Conservation (phyloP, 176 grass and related monocot genomes). For the Carex pumila region DNA sequence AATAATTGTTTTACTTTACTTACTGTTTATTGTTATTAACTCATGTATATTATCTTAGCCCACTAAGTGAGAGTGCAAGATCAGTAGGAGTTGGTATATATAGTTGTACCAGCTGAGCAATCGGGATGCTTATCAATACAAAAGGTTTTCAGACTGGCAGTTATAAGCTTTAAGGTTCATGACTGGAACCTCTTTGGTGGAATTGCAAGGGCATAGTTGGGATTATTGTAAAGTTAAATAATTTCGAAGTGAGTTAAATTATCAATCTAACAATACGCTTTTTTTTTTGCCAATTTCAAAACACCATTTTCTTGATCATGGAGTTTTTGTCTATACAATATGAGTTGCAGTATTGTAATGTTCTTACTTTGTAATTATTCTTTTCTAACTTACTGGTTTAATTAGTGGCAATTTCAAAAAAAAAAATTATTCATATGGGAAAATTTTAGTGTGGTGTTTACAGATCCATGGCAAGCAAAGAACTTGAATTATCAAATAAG, state of each 20-base stretch:
- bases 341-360: too few species aligned
- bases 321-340: not conserved
- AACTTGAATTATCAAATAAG: too few species aligned
- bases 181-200: slow-evolving; percentile 77
- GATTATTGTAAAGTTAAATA: not conserved
- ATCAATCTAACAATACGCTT: not conserved
- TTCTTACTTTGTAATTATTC: too few species aligned
- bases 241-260: not conserved
- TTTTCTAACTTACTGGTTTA: too few species aligned
- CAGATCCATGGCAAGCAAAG: too few species aligned
- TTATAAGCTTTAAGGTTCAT: slow-evolving; percentile 67
- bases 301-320: not conserved
- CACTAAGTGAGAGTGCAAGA: slow-evolving; percentile 21
- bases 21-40: not conserved
- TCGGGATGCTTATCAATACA: slow-evolving; percentile 66
- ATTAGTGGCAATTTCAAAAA: too few species aligned
- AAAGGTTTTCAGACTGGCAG: slow-evolving; percentile 63
- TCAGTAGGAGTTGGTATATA: not conserved
- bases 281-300: not conserved
- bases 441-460: too few species aligned
- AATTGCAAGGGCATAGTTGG: not conserved
- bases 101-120: slow-evolving; percentile 14
- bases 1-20: not conserved
- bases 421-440: too few species aligned
- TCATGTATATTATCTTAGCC: slow-evolving; percentile 38